phyloP scores from a whole-genome alignment of 2,329 filamentous ascomycete species.

The Epichloe scottii region DNA sequence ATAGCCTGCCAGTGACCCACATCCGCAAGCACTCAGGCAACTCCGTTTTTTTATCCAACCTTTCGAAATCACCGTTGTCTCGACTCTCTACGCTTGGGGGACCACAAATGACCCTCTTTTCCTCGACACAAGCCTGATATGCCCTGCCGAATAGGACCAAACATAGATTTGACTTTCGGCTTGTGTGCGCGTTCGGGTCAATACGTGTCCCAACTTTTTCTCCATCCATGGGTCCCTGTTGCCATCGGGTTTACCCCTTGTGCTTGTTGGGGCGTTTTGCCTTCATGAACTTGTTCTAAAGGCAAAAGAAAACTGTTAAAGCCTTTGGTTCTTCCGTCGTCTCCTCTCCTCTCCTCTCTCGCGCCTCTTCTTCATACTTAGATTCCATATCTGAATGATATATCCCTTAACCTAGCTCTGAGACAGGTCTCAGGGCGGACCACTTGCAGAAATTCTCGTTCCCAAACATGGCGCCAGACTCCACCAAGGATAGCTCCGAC shows the following conservation, averaged over 20 bases:
- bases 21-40: neutral
- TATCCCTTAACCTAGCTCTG: conserved; percentile 4
- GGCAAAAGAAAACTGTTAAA: neutral
- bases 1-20: neutral
- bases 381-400: conserved; percentile 4
- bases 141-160: neutral
- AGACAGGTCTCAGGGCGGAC: conserved; percentile 14
- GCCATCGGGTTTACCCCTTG: neutral
- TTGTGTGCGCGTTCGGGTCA: neutral
- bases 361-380: neutral
- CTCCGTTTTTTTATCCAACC: neutral
- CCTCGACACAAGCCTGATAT: neutral
- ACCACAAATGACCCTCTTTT: conserved; percentile 8
- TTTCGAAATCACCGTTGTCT: neutral
- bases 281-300: neutral
- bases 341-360: neutral
- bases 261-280: neutral
- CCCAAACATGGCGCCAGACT: conserved; percentile 12
- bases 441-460: conserved; percentile 9
- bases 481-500: conserved; percentile 16
- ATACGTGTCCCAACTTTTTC: neutral
- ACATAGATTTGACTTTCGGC: conserved; percentile 3
- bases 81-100: neutral
- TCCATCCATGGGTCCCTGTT: neutral
- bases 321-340: neutral